Evolutionary conservation across 2,329 filamentous ascomycete genomes (phyloP), one percentile per base, ranked within the genome.

Genomic region (Exophiala dermatitidis): DNA sequence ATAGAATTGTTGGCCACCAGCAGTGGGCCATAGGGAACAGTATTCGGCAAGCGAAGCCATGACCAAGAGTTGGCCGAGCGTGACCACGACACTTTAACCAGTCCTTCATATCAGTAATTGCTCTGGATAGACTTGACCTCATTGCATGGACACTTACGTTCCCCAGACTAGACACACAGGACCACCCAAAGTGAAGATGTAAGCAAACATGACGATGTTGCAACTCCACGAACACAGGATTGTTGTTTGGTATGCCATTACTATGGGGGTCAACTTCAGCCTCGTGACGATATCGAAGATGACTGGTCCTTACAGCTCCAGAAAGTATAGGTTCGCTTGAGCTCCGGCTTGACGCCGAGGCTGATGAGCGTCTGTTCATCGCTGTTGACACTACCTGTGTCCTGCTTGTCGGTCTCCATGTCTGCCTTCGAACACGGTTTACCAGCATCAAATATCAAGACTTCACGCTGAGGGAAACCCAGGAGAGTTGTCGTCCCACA

Each of bases 21-120:
- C 58, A 1, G 58, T 59, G 7, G 58, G 58, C 53, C 53, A 60
- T 8, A 59, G 49, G 9, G 56, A 56, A 37, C 43, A 47, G 46
- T 58, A 59, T 47, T 60, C 58, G 5, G 56, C 58, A 31, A 60
- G 38, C 19, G 56, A 58, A 12, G 57, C 53, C 57, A 59, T 59
- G n/a, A 59, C 53, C 10, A 59, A 48, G 30, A 56, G 44, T 52
- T 60, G 57, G 5, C 57, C 57, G 8, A 56, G 48, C 9, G 57
- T 56, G 28, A 60, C 57, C 10, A 58, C 37, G 3, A 58, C 46
- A 29, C 57, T 59, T 31, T 3, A 44, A 9, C 10, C 8, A 19
- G 4, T 26, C 19, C 3, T 12, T 36, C 3, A 10, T 7, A 34
- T 33, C 31, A 33, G 48, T 12, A n/a, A 32, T 43, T 7, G 44